Conservation (phyloP, 345 rosid genomes). For the Acer negundo region DNA sequence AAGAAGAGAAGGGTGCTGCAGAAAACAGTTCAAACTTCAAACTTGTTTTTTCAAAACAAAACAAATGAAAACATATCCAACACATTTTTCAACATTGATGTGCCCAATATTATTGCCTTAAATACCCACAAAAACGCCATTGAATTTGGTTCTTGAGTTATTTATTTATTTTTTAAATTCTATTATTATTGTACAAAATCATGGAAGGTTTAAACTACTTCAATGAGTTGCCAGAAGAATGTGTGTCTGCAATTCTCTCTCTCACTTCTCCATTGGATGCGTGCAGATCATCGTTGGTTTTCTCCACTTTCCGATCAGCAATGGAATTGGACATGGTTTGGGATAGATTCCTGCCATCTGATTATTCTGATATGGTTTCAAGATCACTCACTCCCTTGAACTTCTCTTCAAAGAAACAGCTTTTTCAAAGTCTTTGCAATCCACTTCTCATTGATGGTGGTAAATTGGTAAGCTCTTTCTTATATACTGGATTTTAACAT, state of each 20-base stretch:
- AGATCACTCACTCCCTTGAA: conserved; percentile 15
- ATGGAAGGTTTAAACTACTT: no score
- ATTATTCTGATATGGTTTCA: conserved; percentile 33
- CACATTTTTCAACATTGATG: background rate
- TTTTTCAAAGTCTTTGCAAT: conserved; percentile 50
- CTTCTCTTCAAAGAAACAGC: conserved; percentile 60
- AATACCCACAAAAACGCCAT: background rate
- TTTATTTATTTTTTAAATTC: no score
- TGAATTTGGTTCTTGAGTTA: background rate
- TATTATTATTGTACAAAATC: no score
- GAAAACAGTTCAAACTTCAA: background rate
- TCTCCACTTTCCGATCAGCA: conserved; percentile 53
- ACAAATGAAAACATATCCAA: background rate
- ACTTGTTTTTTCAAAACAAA: no score
- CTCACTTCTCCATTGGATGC: conserved; percentile 65
- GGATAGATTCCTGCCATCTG: conserved; percentile 57
- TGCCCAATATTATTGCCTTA: no score
- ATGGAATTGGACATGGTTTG: conserved; percentile 63
- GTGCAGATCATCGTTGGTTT: conserved; percentile 45
- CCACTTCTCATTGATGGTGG: conserved; percentile 51
- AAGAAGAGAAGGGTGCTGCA: background rate
- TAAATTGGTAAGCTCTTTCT: conserved; percentile 34
- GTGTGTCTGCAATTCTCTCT: conserved; percentile 54
- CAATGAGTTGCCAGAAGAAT: conserved; percentile 67
- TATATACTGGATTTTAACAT: background rate